Percentiles rank a stretch among this genome's conserved stretches.
These are phyloP conservation scores for Russula brevipes DNA, from an alignment of 768 basidiomycete species.

Conservation along the genomic window DNA sequence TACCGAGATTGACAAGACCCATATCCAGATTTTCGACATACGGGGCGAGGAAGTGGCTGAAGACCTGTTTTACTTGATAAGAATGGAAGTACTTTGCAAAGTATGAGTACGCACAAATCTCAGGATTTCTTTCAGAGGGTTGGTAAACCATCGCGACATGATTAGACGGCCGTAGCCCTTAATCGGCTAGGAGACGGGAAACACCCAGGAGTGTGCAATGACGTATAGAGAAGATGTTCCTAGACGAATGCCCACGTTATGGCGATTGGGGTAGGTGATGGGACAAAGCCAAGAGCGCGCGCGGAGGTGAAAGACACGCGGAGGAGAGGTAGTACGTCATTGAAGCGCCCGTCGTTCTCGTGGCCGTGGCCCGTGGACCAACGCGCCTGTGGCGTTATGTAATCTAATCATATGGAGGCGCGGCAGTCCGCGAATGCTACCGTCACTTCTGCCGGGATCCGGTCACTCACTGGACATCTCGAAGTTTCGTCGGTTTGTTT, in stretches of 20 bases:
- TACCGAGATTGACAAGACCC: slow-evolving; percentile 91
- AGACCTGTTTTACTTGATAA: slow-evolving; percentile 43
- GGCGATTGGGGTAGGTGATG: neutral
- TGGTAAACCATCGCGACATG: slow-evolving; percentile 60
- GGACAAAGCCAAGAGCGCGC: neutral
- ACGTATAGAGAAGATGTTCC: neutral
- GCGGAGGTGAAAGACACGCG: neutral
- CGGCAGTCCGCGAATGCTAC: neutral
- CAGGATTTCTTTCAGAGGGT: slow-evolving; percentile 80
- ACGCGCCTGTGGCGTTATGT: neutral
- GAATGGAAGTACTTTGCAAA: neutral
- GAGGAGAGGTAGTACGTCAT: slow-evolving; percentile 5
- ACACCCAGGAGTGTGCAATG: neutral
- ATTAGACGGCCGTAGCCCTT: neutral
- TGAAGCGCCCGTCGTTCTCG: neutral
- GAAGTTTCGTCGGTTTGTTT: neutral
- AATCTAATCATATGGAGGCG: neutral
- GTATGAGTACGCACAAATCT: slow-evolving; percentile 54
- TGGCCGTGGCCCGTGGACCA: neutral
- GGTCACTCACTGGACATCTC: neutral
- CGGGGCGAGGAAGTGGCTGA: slow-evolving; percentile 88
- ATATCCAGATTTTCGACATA: slow-evolving; percentile 96
- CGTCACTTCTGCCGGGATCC: neutral
- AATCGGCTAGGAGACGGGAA: neutral
- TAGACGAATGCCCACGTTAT: slow-evolving; percentile 1